Conservation (phyloP, 2,329 filamentous ascomycete genomes). For the Alternaria triticina region DNA sequence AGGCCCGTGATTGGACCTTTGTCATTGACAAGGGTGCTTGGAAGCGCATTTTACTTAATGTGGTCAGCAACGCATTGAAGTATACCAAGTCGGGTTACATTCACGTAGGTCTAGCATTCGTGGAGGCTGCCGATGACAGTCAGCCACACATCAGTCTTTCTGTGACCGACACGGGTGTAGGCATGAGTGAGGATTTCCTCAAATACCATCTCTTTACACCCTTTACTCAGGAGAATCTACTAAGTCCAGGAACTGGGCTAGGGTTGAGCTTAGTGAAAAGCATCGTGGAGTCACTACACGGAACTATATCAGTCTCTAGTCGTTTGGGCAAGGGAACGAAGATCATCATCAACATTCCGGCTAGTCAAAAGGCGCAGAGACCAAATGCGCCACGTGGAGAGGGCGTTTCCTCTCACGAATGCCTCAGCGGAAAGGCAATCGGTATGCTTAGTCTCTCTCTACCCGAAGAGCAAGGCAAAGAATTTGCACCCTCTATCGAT, state of each 20-base stretch:
- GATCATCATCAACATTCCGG: slow-evolving; percentile 13
- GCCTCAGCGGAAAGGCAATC: neutral
- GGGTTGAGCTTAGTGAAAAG: slow-evolving; percentile 29
- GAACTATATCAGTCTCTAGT: slow-evolving; percentile 27
- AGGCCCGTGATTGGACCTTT: slow-evolving; percentile 6
- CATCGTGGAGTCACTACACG: slow-evolving; percentile 25
- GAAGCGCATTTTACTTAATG: slow-evolving; percentile 28
- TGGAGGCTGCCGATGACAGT: neutral
- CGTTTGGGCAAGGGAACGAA: slow-evolving; percentile 11
- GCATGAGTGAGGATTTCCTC: slow-evolving; percentile 31
- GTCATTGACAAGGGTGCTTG: slow-evolving; percentile 16
- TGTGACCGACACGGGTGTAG: slow-evolving; percentile 29
- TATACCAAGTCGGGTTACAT: slow-evolving; percentile 25
- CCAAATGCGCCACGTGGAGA: neutral
- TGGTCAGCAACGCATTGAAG: slow-evolving; percentile 33
- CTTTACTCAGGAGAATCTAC: slow-evolving; percentile 29
- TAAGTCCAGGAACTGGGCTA: slow-evolving; percentile 28
- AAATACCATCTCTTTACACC: slow-evolving; percentile 25
- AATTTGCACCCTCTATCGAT: neutral
- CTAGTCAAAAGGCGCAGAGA: neutral
- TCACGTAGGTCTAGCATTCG: slow-evolving; percentile 12
- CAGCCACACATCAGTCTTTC: slow-evolving; percentile 37
- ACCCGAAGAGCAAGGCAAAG: neutral
- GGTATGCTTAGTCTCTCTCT: slow-evolving; percentile 2
- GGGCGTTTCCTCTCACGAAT: neutral